phyloP scores from a whole-genome alignment of 495 filamentous ascomycete species.

The Talaromyces trachyspermus region DNA sequence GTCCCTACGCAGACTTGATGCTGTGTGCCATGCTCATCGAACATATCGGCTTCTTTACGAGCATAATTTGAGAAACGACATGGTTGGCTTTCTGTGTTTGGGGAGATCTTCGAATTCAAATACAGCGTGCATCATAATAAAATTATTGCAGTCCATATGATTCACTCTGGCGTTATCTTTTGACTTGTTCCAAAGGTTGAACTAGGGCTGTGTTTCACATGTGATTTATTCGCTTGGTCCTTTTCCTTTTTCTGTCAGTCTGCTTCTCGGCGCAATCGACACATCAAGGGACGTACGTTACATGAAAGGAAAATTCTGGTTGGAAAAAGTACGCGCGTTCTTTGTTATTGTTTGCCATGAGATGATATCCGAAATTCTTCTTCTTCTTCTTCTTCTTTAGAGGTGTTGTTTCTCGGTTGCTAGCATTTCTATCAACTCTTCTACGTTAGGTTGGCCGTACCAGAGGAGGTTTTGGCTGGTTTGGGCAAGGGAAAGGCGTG shows the following conservation, averaged over 20 bases:
- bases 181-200: background rate
- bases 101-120: background rate
- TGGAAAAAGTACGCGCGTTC: background rate
- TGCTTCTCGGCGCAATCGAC: background rate
- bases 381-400: background rate
- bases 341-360: background rate
- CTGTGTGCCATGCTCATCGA: background rate
- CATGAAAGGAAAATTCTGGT: background rate
- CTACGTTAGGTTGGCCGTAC: background rate
- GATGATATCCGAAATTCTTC: conserved; percentile 1
- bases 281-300: background rate
- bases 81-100: background rate
- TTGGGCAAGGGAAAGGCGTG: no score
- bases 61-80: background rate
- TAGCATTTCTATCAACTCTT: background rate
- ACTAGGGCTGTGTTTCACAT: background rate
- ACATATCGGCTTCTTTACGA: background rate
- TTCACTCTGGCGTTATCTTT: conserved; percentile 5
- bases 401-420: background rate
- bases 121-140: background rate
- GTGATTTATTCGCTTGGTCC: background rate
- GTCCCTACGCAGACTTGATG: conserved; percentile 31
- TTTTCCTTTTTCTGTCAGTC: background rate
- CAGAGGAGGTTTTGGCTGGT: no score
- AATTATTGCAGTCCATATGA: background rate